These are phyloP conservation scores for Cordyceps militaris DNA, from an alignment of 2,329 filamentous ascomycete species.

Conservation along the genomic window DNA sequence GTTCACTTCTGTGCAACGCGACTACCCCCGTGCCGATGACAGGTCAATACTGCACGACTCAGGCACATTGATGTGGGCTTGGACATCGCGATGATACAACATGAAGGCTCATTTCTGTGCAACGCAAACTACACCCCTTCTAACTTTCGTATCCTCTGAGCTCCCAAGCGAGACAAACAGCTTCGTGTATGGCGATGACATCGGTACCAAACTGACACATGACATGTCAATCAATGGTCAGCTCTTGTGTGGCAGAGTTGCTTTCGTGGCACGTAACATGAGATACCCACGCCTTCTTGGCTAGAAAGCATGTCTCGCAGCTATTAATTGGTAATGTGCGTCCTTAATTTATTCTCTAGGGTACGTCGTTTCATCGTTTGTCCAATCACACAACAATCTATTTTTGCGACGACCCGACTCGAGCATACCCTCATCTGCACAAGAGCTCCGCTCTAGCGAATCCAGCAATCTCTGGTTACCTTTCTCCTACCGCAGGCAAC, in stretches of 20 bases:
- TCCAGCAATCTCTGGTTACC: not conserved
- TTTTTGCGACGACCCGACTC: not conserved
- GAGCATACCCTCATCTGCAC: not conserved
- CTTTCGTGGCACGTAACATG: constrained; percentile 3
- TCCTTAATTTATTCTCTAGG: not conserved
- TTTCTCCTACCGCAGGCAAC: not conserved
- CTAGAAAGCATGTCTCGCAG: not conserved
- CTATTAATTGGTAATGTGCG: not conserved
- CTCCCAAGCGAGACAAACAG: not conserved
- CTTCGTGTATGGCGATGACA: no score
- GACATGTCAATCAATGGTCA: not conserved
- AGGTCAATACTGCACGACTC: no score
- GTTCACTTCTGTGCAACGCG: not conserved
- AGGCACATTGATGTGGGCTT: no score
- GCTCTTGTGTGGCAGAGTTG: not conserved
- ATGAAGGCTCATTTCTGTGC: not conserved
- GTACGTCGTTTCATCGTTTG: not conserved
- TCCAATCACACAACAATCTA: not conserved
- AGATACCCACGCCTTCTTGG: not conserved
- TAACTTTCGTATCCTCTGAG: not conserved
- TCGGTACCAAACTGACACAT: not conserved
- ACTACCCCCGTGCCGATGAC: no score
- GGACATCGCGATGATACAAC: not conserved
- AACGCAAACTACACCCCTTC: not conserved
- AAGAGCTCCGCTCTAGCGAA: not conserved